Evolutionary conservation across 2,329 filamentous ascomycete genomes (phyloP), one percentile per base, ranked within the genome.

Genomic region (Mollisia scopiformis): DNA sequence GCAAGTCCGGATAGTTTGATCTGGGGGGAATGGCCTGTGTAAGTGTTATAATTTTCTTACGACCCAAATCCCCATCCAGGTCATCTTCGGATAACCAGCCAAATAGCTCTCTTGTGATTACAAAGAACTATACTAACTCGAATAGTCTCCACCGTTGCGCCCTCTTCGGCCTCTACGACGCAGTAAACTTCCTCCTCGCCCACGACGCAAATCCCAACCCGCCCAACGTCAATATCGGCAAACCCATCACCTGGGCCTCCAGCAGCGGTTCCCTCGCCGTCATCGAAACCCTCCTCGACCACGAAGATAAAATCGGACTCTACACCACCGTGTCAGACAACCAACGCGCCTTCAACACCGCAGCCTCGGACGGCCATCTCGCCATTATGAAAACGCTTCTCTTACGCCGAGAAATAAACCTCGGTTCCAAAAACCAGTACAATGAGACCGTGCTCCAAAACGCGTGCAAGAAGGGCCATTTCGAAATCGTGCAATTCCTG

Each of bases 271-370:
- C 65, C 50, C 52, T 59, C 10, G 62, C 75, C 19, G 71, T 75
- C 6, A 67, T 76, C 55, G 66, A 72, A 7, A 67, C 74, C 50
- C 67, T 79, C 14, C 41, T 79, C 4, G 66, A 74, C 13, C 65
- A 70, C 6, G 73, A 74, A 14, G 76, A 77, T 3, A 71, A 76
- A 57, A 71, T 76, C n/a, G 76, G 78, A 57, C 71, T 72, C 35
- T 71, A 71, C 46, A 75, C 75, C 59, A 70, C 70, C 14, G 68
- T 27, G n/a, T 65, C 60, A 16, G 58, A 65, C 21, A 50, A 60
- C 33, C 60, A 64, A 54, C 50, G 53, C 10, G 62, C 65, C 7
- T 63, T 68, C 31, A 39, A 56, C 50, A 54, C 43, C 7, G 65
- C 63, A 13, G 55, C 47, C 2, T 55, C 61, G 2, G 54, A 62